Conservation (phyloP, 345 rosid genomes). For the Bretschneidera sinensis region DNA sequence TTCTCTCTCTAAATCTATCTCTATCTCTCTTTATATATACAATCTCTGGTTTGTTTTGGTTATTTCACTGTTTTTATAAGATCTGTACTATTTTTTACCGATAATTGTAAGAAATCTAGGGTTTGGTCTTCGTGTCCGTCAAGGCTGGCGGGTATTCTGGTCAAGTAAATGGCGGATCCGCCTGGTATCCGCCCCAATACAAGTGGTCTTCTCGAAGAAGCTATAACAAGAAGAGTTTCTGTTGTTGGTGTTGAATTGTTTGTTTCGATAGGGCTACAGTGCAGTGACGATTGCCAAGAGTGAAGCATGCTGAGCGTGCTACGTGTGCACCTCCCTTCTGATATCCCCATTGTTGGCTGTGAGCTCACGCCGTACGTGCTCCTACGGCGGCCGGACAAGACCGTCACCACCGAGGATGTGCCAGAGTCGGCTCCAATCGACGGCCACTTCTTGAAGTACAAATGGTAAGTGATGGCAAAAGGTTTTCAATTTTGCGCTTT, state of each 20-base stretch:
- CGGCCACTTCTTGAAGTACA: conserved; percentile 80
- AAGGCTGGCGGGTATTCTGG: conserved; percentile 39
- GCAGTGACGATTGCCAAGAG: conserved; percentile 34
- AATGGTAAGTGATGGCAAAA: conserved; percentile 55
- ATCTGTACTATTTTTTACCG: not conserved
- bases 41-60: not conserved
- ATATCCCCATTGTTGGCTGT: conserved; percentile 95
- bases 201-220: not conserved
- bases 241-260: conserved; percentile 6
- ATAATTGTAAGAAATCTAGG: conserved; percentile 17
- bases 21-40: not conserved
- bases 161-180: conserved; percentile 67
- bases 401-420: conserved; percentile 61
- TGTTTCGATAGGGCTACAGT: conserved; percentile 24
- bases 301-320: conserved; percentile 92
- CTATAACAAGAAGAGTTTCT: not conserved
- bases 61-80: not conserved
- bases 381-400: conserved; percentile 64
- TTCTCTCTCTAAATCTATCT: not conserved
- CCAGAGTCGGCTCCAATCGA: conserved; percentile 78
- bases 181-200: conserved; percentile 39
- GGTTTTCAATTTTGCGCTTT: not conserved
- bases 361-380: conserved; percentile 93
- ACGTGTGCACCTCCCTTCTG: conserved; percentile 93
- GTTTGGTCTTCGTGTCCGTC: conserved; percentile 27